Base-by-base conservation (phyloP, 2,329 filamentous ascomycete species). In the Colletotrichum coccodes region DNA sequence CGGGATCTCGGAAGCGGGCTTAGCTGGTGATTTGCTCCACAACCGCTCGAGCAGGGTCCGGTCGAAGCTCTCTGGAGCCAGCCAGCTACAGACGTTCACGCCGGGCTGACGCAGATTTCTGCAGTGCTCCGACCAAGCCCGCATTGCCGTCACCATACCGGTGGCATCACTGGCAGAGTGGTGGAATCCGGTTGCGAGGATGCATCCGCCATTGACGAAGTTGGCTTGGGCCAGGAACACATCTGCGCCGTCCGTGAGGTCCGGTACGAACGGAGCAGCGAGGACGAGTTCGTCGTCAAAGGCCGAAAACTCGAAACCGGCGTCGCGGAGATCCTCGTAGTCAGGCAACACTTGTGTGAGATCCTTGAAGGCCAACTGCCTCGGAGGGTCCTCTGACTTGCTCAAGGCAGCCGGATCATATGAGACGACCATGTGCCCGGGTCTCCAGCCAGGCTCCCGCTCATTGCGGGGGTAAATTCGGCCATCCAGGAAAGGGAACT, bases 401-500 rank as follows among this genome's bases (percentile, higher is more conserved):
- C 34, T 40, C 36, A 5, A 4, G 12, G 26, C 9, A 34, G 54
- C 8, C 4, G 74, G 34, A 72, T 72, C 11, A 72, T 71, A 52
- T 72, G 70, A 64, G 40, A 59, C 40, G 0, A 63, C 36, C 0
- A 74, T 64, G 47, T 79, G 73, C 14, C 76, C 78, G 11, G 74
- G 73, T 21, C 49, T 71, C 60, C 75, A 75, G 5, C 75, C 78
- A 9, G 76, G 71, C 28, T 78, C 73, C 11, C 76, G 62, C 36
- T 77, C 70, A 7, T 77, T 75, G 9, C 71, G 69, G 8, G 65
- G 59, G 7, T 80, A 80, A 56, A 83, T 73, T 40, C 75, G 78
- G n/a, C 80, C 80, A 0, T 73, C 73, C 0, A 82, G 75, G 18
- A 73, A 78, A 6, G 80, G 79, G 14, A 82, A 78, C 60, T 81